Evolutionary conservation across 2,329 filamentous ascomycete species (phyloP), one percentile per base, ranked within the genome.

Genomic region (Ophiocordyceps camponoti-rufipedis): DNA sequence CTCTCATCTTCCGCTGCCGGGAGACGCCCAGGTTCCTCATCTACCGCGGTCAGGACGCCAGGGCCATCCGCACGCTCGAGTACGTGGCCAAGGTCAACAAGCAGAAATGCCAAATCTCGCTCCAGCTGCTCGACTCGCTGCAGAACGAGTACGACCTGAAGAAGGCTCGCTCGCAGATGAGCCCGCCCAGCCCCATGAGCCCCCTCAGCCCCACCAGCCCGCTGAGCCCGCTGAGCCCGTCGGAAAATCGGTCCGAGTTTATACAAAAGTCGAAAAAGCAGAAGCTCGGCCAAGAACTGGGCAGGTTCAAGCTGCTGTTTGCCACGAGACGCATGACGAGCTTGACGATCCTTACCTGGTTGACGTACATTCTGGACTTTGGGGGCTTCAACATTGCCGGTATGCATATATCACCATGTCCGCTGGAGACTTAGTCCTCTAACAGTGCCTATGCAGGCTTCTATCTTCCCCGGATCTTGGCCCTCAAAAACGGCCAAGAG

Each of bases 11-110:
- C 46, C 60, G 58, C n/a, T 64, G 72, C 40, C 62, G 57, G 32
- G 68, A 69, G 53, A 67, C 66, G 1, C 69, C 67, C 18, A 66
- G 69, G 43, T 71, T 60, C 44, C 60, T 70, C 11, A 54, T 72
- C 33, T 63, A 59, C 41, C 57, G 62, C 14, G 65, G 67, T 4
- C 55, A 62, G 0, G 66, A 72, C 28, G 62, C 61, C 16, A 61
- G 74, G 43, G 69, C 69, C 2, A 64, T 70, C 7, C 59, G 65
- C 9, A 60, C 68, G 0, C 61, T 75, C 3, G 66, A 70, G 44
- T 61, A 66, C 41, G 64, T 72, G 39, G 67, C 68, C 3, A 51
- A 59, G 13, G 50, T 61, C 23, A 66, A 67, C 46, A 60, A 60
- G 31, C 54, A 55, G 19, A 49, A 54, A 1, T 58, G 59, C 5